Evolutionary conservation across 352 stramenopile species (phyloP).

Genomic region (Phytophthora hybrid): DNA sequence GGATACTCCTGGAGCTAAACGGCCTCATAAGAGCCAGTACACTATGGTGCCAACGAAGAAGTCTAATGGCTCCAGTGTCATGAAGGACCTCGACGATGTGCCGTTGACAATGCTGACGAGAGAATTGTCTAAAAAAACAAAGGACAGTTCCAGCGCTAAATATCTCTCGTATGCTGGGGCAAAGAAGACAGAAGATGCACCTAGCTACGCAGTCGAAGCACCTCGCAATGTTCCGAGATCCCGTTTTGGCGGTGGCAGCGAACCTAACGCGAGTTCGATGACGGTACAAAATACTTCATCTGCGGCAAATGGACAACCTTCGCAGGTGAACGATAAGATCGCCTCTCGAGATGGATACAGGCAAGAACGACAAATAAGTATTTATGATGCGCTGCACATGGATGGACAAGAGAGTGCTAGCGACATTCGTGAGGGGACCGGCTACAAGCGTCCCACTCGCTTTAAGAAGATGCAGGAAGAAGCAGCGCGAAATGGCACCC

Average conservation of each 20-base stretch:
- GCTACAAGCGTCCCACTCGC: slow-evolving; percentile 60
- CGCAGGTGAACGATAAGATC: slow-evolving; percentile 23
- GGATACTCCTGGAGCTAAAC: slow-evolving; percentile 24
- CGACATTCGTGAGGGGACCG: slow-evolving; percentile 39
- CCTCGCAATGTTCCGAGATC: slow-evolving; percentile 34
- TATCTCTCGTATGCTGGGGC: slow-evolving; percentile 59
- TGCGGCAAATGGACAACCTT: slow-evolving; percentile 12
- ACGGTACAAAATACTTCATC: slow-evolving; percentile 4
- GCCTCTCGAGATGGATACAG: slow-evolving; percentile 32
- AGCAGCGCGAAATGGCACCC: slow-evolving; percentile 46
- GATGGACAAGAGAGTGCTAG: slow-evolving; percentile 45
- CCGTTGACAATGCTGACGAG: slow-evolving; percentile 33
- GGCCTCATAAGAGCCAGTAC: slow-evolving; percentile 25
- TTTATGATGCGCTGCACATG: slow-evolving; percentile 69
- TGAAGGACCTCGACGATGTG: slow-evolving; percentile 33
- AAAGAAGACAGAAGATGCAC: slow-evolving; percentile 38
- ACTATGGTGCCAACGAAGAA: slow-evolving; percentile 33
- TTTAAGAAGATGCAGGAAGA: slow-evolving; percentile 69
- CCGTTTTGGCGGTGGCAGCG: slow-evolving; percentile 36
- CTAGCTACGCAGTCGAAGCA: slow-evolving; percentile 22
- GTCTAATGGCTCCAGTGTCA: not conserved
- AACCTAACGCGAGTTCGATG: slow-evolving; percentile 3
- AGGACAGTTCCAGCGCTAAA: slow-evolving; percentile 28
- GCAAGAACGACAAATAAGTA: slow-evolving; percentile 60
- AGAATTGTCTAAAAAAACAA: slow-evolving; percentile 31